Base-by-base conservation (phyloP, 2,329 filamentous ascomycete genomes). In the Exophiala aquamarina region DNA sequence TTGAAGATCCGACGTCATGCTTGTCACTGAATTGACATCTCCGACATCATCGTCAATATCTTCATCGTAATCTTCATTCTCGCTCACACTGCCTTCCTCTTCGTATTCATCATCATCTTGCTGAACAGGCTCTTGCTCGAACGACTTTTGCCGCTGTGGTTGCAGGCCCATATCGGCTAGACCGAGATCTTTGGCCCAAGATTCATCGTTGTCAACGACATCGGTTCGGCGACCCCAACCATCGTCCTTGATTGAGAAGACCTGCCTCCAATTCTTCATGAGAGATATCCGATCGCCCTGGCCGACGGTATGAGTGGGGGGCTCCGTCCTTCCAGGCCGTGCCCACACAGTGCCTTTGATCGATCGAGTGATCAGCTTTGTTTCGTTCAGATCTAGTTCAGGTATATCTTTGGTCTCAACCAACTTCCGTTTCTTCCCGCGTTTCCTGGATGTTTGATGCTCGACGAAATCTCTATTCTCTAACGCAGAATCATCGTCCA, bases 241-340 rank as follows among this genome's bases (percentile, higher is more conserved):
- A 20, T 42, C 47, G 18, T 50, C 41, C 19, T 37, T 52, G 34
- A 47, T 50, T 3, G 49, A 49, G 31, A 74, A 73, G 2, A 71
- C 55, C 46, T 73, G 68, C 15, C 70, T 63, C 70, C 72, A 74
- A 54, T 74, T 69, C 52, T 70, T 67, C 38, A 74, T 59, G 14
- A 75, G 50, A 2, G 72, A 64, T 1, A 75, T 70, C 41, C 67
- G 67, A 17, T 70, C 66, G 3, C 67, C 67, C 3, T 66, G 58
- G 3, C 70, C 70, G 0, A 66, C 66, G 20, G 68, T 61, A 41
- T 71, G 68, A 9, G 66, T 47, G 15, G 64, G 54, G 2, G 64
- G 46, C 13, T 47, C 54, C 5, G 55, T 55, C 3, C 63, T 59
- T 42, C 62, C 49, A 4, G 52, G 52, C 3, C 62, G 56, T 2